Percentiles rank a stretch among this genome's conserved stretches.
Evolutionary conservation across 78 protist species (phyloP).

Genomic region (Planoprotostelium fungivorum): DNA sequence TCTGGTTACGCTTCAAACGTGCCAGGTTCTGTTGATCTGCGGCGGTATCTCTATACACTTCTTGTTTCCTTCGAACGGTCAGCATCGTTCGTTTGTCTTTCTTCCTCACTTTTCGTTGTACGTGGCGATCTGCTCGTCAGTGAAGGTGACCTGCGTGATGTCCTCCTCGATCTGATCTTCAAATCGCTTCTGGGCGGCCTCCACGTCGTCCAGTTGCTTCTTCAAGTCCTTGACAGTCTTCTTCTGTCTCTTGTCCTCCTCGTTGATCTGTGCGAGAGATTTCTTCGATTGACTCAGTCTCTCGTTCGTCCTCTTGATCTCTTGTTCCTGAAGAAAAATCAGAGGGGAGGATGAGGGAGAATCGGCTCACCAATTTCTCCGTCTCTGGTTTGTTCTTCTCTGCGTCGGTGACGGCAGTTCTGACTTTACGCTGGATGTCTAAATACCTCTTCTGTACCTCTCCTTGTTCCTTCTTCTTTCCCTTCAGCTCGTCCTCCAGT

Average conservation of each 20-base stretch:
- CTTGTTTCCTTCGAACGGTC: neutral
- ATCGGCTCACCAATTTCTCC: no score
- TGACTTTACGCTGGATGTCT: neutral
- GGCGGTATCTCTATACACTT: slow-evolving; percentile 27
- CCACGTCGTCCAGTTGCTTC: slow-evolving; percentile 25
- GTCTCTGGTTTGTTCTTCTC: slow-evolving; percentile 12
- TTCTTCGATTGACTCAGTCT: slow-evolving; percentile 12
- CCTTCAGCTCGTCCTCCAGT: neutral
- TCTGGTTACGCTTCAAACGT: neutral
- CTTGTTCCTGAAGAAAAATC: no score
- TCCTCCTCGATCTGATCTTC: neutral
- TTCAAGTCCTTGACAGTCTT: slow-evolving; percentile 13
- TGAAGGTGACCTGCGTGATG: neutral
- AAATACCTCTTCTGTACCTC: slow-evolving; percentile 11
- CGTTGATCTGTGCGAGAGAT: slow-evolving; percentile 5
- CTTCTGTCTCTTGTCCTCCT: slow-evolving; percentile 3
- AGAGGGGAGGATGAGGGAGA: no score
- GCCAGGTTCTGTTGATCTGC: slow-evolving; percentile 4
- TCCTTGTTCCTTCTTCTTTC: slow-evolving; percentile 19
- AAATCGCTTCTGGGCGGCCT: neutral
- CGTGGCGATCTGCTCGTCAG: slow-evolving; percentile 19
- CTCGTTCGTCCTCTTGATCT: slow-evolving; percentile 23
- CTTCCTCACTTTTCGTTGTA: slow-evolving; percentile 4
- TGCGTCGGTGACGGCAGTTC: neutral
- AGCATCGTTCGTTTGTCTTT: neutral